phyloP scores from a whole-genome alignment of 2,329 filamentous ascomycete genomes.

The Aspergillus cejpii region DNA sequence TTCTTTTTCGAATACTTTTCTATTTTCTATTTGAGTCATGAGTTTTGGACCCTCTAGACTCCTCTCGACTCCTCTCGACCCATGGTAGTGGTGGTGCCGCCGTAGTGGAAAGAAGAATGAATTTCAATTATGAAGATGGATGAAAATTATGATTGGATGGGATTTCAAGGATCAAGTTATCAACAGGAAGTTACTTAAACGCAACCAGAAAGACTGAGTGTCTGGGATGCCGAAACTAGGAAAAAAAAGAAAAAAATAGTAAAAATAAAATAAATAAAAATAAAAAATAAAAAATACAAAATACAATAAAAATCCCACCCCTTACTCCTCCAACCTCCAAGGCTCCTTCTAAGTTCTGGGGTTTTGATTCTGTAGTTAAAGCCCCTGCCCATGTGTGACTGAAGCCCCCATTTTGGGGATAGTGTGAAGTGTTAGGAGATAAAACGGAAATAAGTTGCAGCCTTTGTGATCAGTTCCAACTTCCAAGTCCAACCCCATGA shows the following conservation, averaged over 20 bases:
- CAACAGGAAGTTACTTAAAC: no score
- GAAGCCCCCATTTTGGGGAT: neutral
- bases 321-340: neutral
- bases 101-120: conserved; percentile 4
- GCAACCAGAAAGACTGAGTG: conserved; percentile 6
- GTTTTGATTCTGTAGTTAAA: no score
- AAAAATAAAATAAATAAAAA: no score
- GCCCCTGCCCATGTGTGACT: conserved; percentile 13
- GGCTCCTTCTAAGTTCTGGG: conserved; percentile 5
- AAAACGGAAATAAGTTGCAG: conserved; percentile 4
- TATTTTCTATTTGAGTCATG: neutral
- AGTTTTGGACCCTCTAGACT: conserved; percentile 5
- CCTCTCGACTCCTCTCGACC: no score
- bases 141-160: conserved; percentile 6
- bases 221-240: conserved; percentile 14
- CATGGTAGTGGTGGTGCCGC: conserved; percentile 4
- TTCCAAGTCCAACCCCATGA: no score
- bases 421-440: no score
- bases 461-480: neutral
- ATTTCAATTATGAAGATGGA: conserved; percentile 13
- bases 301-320: neutral
- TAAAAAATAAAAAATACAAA: no score
- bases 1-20: conserved; percentile 3
- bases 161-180: neutral
- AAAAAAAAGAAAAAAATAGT: neutral